Evolutionary conservation across 2,329 filamentous ascomycete genomes (phyloP), one percentile per base, ranked within the genome.

Genomic region (Beauveria varroae): DNA sequence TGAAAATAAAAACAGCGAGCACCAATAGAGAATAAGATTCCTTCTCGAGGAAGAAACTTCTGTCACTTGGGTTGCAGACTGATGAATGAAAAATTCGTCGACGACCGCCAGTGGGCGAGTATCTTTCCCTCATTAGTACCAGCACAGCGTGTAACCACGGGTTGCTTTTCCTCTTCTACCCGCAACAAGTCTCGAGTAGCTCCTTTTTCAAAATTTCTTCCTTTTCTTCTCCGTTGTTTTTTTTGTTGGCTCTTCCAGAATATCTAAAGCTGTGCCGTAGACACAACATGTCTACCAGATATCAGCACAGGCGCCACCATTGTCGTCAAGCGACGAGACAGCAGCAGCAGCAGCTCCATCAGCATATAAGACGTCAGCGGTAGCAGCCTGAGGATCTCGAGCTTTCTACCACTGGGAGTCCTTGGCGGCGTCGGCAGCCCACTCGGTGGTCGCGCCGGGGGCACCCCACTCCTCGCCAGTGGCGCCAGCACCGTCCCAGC

Each of bases 51-150:
- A 37, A 16, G 34, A 5, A 16, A 16, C 3, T 37, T 3, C 34
- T 12, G 12, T 37, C 5, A 37, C 34, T 37, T 37, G 10, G 22
- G 28, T 37, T 61, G 43, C 52, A 62, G 54, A 63, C 58, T 58
- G 65, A 57, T 59, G 64, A 65, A 61, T 64, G 62, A 60, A 63
- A 61, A 60, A 63, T 37, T 37, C 34, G 58, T 60, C 50, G 62
- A 63, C 57, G 60, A 66, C 63, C 64, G 68, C 68, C 74, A 74
- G 75, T n/a, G 78, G 71, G 76, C 75, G 84, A 91, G 88, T 96
- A 92, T 98, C 93, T 98, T 98, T 98, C 93, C 93, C 92, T 97
- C 93, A 89, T 97, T 83, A 97, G 92, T 88, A 86, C 88, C 81
- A 49, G 78, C 82, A 85, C 71, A 66, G 65, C 65, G 63, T 64